These are phyloP conservation scores for Aschersonia sp. DNA, from an alignment of 2,329 filamentous ascomycete species.

Conservation along the genomic window DNA sequence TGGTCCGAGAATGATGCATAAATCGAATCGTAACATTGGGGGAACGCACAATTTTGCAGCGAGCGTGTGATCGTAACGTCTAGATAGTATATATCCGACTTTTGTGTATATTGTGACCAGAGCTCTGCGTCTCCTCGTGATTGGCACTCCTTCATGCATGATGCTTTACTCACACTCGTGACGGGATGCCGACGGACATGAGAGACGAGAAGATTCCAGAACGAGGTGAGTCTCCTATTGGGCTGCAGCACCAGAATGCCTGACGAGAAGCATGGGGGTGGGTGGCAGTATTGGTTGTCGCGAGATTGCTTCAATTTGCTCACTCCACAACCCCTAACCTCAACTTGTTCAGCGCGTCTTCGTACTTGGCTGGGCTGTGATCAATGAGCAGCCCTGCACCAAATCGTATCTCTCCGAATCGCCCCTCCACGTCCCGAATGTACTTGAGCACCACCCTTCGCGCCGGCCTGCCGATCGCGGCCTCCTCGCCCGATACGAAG, in stretches of 20 bases:
- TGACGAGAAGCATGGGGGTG: too few relatives aligned
- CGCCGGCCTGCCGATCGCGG: slow-evolving; percentile 48
- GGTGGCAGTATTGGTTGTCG: too few relatives aligned
- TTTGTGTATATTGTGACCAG: too few relatives aligned
- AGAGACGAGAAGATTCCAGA: too few relatives aligned
- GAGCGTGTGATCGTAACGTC: too few relatives aligned
- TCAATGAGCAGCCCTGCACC: slow-evolving; percentile 62
- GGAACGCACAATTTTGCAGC: not conserved
- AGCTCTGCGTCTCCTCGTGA: too few relatives aligned
- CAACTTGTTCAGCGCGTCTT: slow-evolving; percentile 51
- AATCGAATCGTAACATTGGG: not conserved
- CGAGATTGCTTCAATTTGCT: not conserved
- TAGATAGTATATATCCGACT: too few relatives aligned
- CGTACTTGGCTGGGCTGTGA: slow-evolving; percentile 62
- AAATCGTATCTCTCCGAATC: slow-evolving; percentile 58
- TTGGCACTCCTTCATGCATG: too few relatives aligned
- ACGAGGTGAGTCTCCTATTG: too few relatives aligned
- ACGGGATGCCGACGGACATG: too few relatives aligned
- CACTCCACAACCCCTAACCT: slow-evolving; percentile 27
- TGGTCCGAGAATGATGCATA: not conserved
- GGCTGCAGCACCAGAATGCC: too few relatives aligned
- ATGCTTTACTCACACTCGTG: too few relatives aligned
- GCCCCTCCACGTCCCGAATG: slow-evolving; percentile 53
- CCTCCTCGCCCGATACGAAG: slow-evolving; percentile 32
- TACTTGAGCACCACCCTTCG: slow-evolving; percentile 57